Evolutionary conservation across 129 eudicot species (phyloP), one percentile per base, ranked within the genome.

Genomic region (Chrysanthemum makinoi): DNA sequence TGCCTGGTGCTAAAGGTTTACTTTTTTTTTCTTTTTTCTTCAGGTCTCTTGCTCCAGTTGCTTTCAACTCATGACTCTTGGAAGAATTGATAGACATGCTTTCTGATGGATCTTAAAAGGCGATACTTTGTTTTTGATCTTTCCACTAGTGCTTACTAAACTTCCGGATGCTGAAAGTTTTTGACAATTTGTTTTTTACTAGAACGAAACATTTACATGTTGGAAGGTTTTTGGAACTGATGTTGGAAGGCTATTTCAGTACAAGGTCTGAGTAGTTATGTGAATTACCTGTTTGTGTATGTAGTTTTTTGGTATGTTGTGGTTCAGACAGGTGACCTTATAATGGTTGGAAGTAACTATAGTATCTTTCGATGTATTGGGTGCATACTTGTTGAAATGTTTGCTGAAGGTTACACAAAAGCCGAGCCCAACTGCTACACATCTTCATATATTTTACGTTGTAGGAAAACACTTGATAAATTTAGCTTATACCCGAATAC

Each of bases 71-170:
- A 39, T 39, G 56, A 59, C 62, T 18, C 26, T 59, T 24, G 18
- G 60, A 70, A 44, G 65, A 62, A 52, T 52, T 63, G 52, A 55
- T 52, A 24, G 60, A 73, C 52, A 51, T 26, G 30, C 18, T 47
- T 60, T 48, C 63, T 7, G 20, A 50, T 5, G 46, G 55, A 52
- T 68, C 49, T 19, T 19, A 28, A 69, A 63, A 28, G 62, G 10
- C 44, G 51, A 35, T 7, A 77, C 70, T 63, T 69, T 24, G 68
- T 59, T 72, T 77, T 72, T 77, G 62, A 39, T 58, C 11, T 54
- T 72, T 79, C 76, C 57, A 28, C 30, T 43, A 61, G 47, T 76
- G 61, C 66, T 75, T 65, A 54, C 24, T 79, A 51, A 19, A 52
- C 16, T 65, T 61, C 67, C 13, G 72, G 46, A 63, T 46, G n/a